A percentile compares a stretch with the other conserved stretches of the same genome.
These are phyloP conservation scores for Xylaria arbuscula DNA, from an alignment of 2,329 filamentous ascomycete genomes.

Conservation along the genomic window DNA sequence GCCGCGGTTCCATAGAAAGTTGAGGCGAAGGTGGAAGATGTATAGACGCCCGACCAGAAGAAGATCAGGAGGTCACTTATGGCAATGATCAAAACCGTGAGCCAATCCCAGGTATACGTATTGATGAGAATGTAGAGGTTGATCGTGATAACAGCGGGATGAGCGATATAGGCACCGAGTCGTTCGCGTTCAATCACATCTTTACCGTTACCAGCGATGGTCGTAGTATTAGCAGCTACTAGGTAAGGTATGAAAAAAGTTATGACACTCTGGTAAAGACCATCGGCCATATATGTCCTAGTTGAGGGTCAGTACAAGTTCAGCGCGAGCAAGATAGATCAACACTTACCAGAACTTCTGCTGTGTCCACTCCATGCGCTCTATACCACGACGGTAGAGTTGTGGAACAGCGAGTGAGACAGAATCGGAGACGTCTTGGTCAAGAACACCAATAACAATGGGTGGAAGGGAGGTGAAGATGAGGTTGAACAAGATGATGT, in stretches of 20 bases:
- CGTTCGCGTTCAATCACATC: constrained; percentile 82
- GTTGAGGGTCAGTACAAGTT: constrained; percentile 37
- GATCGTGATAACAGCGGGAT: constrained; percentile 85
- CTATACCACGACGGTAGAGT: constrained; percentile 93
- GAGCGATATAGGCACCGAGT: constrained; percentile 88
- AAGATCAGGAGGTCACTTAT: constrained; percentile 90
- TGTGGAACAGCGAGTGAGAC: constrained; percentile 95
- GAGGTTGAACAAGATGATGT: constrained; percentile 96
- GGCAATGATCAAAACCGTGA: constrained; percentile 83
- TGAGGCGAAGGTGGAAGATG: constrained; percentile 59
- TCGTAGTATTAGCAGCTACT: constrained; percentile 75
- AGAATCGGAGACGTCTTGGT: constrained; percentile 95
- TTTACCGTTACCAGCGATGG: constrained; percentile 77
- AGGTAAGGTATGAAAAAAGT: constrained; percentile 94
- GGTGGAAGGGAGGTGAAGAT: constrained; percentile 96
- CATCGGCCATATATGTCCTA: constrained; percentile 94
- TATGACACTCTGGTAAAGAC: constrained; percentile 92
- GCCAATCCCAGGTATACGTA: constrained; percentile 98
- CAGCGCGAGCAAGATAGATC: not conserved
- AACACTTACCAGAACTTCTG: constrained; percentile 88
- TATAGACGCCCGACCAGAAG: constrained; percentile 94
- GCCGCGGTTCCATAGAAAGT: constrained; percentile 79
- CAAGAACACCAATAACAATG: constrained; percentile 94
- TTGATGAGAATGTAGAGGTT: constrained; percentile 97
- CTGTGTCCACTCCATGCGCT: constrained; percentile 96